Evolutionary conservation across 73 alveolate genomes (phyloP).

Genomic region (Paramecium bursaria): DNA sequence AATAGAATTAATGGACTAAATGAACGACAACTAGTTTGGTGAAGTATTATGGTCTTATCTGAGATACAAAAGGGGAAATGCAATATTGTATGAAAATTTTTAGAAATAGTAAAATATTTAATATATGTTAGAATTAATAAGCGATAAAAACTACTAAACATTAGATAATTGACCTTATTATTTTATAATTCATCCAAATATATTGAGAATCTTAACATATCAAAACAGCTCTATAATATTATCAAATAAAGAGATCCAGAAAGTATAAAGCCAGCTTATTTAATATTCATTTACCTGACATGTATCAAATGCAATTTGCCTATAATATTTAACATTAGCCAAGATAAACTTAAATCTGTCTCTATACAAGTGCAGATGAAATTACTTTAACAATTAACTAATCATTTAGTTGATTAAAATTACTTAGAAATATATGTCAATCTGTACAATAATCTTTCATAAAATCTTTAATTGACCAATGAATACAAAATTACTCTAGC

Average conservation of each 20-base stretch:
- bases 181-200: neutral
- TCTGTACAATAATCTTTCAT: neutral
- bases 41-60: slow-evolving; percentile 15
- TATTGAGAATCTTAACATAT: neutral
- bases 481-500: neutral
- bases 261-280: neutral
- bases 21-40: slow-evolving; percentile 28
- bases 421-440: neutral
- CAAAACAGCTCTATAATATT: neutral
- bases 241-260: neutral
- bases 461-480: too few species aligned
- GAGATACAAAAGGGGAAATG: neutral
- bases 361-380: neutral
- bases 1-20: slow-evolving; percentile 4
- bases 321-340: too few species aligned
- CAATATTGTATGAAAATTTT: slow-evolving; percentile 18
- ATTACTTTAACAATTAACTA: neutral
- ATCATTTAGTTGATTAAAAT: neutral
- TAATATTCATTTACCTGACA: neutral
- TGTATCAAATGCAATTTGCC: neutral
- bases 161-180: neutral
- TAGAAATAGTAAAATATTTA: too few species aligned
- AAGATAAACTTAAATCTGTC: neutral
- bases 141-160: neutral
- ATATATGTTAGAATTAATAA: too few species aligned